phyloP scores from a whole-genome alignment of 2,329 filamentous ascomycete genomes.

The Cryphonectria carpinicola region DNA sequence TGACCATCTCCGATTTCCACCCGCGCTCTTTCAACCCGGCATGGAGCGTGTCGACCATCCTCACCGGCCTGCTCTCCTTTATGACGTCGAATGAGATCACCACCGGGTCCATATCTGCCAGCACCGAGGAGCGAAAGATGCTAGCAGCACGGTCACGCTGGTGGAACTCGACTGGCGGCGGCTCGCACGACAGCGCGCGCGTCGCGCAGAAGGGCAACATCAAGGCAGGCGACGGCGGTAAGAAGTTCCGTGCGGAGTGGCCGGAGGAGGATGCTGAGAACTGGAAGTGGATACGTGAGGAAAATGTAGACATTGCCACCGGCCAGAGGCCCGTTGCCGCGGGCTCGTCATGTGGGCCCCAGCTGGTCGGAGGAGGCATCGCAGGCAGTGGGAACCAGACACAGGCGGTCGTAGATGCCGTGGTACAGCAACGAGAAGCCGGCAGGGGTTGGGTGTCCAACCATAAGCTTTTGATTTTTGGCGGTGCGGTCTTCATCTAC shows the following conservation, averaged over 20 bases:
- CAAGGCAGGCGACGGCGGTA: slow-evolving; percentile 88
- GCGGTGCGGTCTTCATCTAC: slow-evolving; percentile 76
- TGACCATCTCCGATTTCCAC: slow-evolving; percentile 97
- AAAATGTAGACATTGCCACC: slow-evolving; percentile 76
- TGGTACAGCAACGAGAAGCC: slow-evolving; percentile 74
- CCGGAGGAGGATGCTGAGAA: slow-evolving; percentile 88
- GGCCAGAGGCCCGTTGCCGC: slow-evolving; percentile 68
- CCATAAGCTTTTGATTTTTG: slow-evolving; percentile 76
- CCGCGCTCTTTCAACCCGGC: slow-evolving; percentile 98
- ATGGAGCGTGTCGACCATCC: slow-evolving; percentile 96
- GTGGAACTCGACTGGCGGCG: slow-evolving; percentile 97
- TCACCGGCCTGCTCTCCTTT: slow-evolving; percentile 92
- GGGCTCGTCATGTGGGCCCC: slow-evolving; percentile 50
- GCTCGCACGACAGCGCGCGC: slow-evolving; percentile 63
- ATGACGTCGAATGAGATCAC: slow-evolving; percentile 99
- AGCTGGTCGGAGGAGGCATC: slow-evolving; percentile 63
- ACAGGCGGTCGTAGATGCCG: slow-evolving; percentile 76
- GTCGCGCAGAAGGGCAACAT: slow-evolving; percentile 69
- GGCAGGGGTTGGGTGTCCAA: slow-evolving; percentile 80
- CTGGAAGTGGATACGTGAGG: slow-evolving; percentile 86
- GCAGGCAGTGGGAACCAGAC: slow-evolving; percentile 66
- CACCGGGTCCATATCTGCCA: slow-evolving; percentile 82
- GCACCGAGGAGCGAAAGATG: slow-evolving; percentile 75
- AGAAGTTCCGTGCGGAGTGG: slow-evolving; percentile 90
- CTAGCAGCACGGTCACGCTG: slow-evolving; percentile 80